phyloP scores from a whole-genome alignment of 2,329 filamentous ascomycete genomes.

The Exophiala lecanii-corni region DNA sequence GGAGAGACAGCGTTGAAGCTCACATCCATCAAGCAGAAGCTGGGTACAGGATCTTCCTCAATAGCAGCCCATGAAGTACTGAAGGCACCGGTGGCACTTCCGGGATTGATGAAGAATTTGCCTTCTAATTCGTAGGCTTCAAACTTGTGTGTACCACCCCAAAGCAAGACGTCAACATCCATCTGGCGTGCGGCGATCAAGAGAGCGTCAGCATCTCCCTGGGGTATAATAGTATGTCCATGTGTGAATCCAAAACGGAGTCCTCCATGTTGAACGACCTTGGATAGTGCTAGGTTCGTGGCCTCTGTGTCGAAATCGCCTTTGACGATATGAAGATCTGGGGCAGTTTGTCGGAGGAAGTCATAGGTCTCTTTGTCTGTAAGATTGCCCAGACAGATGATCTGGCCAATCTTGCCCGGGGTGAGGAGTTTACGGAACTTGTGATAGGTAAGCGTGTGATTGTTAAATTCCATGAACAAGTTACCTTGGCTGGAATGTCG shows the following conservation, averaged over 20 bases:
- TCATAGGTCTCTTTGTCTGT: constrained; percentile 77
- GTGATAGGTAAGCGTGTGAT: not conserved
- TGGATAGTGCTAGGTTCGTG: constrained; percentile 60
- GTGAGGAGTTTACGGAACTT: constrained; percentile 83
- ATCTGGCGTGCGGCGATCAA: constrained; percentile 66
- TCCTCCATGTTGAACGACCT: constrained; percentile 65
- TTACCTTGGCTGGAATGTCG: constrained; percentile 82
- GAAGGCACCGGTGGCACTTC: constrained; percentile 63
- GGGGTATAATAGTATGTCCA: constrained; percentile 67
- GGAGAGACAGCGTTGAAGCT: constrained; percentile 39
- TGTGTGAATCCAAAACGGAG: constrained; percentile 67
- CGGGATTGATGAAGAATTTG: constrained; percentile 67
- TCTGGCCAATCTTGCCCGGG: constrained; percentile 77
- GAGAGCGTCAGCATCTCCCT: constrained; percentile 60
- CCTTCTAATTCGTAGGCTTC: constrained; percentile 69
- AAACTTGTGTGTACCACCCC: constrained; percentile 66
- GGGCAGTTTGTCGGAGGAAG: constrained; percentile 69
- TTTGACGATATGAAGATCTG: constrained; percentile 66
- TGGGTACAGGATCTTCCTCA: constrained; percentile 69
- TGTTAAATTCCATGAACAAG: constrained; percentile 8
- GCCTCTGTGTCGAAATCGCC: constrained; percentile 66
- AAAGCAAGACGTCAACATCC: constrained; percentile 66
- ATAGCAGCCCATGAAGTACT: constrained; percentile 56
- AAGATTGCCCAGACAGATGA: constrained; percentile 73
- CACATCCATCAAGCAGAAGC: constrained; percentile 97